Evolutionary conservation across 345 rosid genomes (phyloP), one percentile per base, ranked within the genome.

Genomic region (Rhizophora mangle): DNA sequence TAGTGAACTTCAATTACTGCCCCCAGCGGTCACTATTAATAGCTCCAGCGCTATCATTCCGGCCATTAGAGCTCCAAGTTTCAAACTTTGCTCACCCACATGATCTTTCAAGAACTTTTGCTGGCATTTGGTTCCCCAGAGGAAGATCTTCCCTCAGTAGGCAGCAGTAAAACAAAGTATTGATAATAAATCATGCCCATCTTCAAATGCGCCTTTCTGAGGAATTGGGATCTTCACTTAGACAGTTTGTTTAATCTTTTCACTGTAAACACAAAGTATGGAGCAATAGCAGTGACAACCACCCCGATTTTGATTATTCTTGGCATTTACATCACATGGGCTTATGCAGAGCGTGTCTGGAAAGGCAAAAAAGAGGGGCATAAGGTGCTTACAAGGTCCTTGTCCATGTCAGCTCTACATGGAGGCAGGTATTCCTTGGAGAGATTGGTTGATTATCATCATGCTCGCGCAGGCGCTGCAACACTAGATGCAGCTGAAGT

Each of bases 341-440:
- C 62, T 65, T 84, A 77, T 71, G 61, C 62, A n/a, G 76, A 72
- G 51, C 84, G 67, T 30, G 60, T 74, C 16, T 39, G 82, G 79
- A 65, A 49, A 52, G 26, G 57, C 27, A 75, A 72, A 67, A 54
- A 18, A n/a, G 74, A 71, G 60, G 37, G 32, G 37, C 75, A 31
- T 2, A 43, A 20, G 32, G 37, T 30, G 6, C 32, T 69, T 29
- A 39, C 85, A 55, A 81, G 79, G 71, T 84, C 89, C 19, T 57
- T 84, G 76, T 81, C 87, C 32, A 1, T 89, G 47, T 89, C 82
- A 13, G 78, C 79, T 16, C 74, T 89, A 37, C 85, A 80, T 60
- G 91, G 91, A 73, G 89, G 89, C 8, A 81, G 75, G 62, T 15
- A 80, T 30, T 86, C 86, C 43, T 43, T 85, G 69, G 84, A 87